phyloP scores from a whole-genome alignment of 2,329 filamentous ascomycete genomes.

The Colletotrichum sp. region DNA sequence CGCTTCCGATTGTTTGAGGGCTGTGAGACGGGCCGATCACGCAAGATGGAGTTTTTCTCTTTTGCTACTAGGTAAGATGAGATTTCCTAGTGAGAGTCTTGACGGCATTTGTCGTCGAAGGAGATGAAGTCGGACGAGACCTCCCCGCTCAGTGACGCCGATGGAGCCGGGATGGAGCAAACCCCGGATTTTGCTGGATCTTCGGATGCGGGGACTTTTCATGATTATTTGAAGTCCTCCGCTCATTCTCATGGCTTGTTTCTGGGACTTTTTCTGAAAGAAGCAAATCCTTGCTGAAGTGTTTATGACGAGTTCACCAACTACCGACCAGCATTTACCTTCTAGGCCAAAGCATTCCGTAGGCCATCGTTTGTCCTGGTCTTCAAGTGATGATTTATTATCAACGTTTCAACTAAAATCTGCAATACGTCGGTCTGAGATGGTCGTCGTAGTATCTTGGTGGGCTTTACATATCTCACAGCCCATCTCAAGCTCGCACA shows the following conservation, averaged over 20 bases:
- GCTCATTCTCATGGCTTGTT: neutral
- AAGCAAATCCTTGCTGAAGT: neutral
- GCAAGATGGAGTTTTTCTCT: neutral
- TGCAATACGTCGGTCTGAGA: too few species aligned
- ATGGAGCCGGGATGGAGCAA: neutral
- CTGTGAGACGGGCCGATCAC: neutral
- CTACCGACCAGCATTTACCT: too few species aligned
- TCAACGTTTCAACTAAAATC: too few species aligned
- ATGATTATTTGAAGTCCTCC: fast-evolving
- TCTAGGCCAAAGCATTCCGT: fast-evolving
- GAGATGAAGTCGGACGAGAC: neutral
- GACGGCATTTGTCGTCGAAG: fast-evolving
- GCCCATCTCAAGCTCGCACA: too few species aligned
- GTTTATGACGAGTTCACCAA: neutral
- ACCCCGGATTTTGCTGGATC: neutral
- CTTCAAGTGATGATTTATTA: neutral
- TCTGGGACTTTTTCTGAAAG: neutral
- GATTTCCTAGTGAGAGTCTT: fast-evolving
- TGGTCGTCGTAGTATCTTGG: too few species aligned
- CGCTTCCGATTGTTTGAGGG: neutral
- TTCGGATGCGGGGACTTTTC: neutral
- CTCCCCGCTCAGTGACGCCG: neutral
- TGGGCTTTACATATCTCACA: too few species aligned
- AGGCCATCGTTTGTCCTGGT: neutral
- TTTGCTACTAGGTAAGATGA: too few species aligned